Base-by-base conservation (phyloP, 2,329 filamentous ascomycete genomes). In the Fusarium incarnatum region DNA sequence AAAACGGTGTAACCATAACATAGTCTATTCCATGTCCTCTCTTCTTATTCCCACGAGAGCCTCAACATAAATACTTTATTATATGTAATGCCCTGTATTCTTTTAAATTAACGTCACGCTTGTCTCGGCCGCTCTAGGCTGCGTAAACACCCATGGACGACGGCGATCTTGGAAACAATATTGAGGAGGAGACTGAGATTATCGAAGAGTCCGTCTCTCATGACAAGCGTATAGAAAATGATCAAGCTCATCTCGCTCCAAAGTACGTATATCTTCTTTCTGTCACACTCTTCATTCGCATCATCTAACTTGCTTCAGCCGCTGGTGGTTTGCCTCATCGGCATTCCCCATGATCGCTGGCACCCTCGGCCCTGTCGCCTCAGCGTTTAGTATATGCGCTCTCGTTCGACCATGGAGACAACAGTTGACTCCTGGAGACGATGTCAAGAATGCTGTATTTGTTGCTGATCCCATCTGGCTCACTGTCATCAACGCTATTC, bases 351-450 rank as follows among this genome's bases (percentile, higher is more conserved):
- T 98, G 77, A 86, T 96, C 13, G 93, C 94, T 4, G 94, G 93
- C 34, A 94, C 94, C 0, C 86, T 96, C 4, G 94, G 93, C 1
- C 94, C 94, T 0, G 87, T 97, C 12, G 94, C 94, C 5, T 97
- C 94, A 61, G 90, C 96, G 30, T 92, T 96, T 80, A 95, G 92
- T 60, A 94, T 97, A 62, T 94, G 92, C 66, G 93, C 94, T 10
- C 84, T 97, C n/a, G 92, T 93, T 2, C 90, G 89, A 28, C 88
- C 88, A 23, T 97, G 94, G 94, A 86, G 92, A 64, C 87, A 91
- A 77, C 83, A 83, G 50, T 80, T 87, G 8, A 77, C 79, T 2
- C 83, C 85, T 0, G 82, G 83, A 0, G 81, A 85, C 8, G 77
- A 84, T 3, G 76, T 86, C 8, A 81, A 85, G 12, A 75, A 82